Conservation (phyloP, 2,329 filamentous ascomycete genomes). For the Epichloe typhina region DNA sequence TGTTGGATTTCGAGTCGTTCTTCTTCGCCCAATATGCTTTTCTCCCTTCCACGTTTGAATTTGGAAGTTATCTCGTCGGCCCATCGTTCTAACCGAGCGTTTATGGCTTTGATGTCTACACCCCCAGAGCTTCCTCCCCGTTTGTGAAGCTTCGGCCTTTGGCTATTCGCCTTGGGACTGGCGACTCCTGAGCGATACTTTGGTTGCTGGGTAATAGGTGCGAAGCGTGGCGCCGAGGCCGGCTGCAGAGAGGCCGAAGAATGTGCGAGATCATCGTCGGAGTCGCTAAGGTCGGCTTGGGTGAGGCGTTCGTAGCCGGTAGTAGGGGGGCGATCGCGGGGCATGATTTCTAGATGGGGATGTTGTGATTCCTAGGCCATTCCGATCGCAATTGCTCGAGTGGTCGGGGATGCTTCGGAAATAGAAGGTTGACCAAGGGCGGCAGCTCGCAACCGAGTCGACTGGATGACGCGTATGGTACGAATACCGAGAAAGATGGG, state of each 20-base stretch:
- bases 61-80: conserved; percentile 95
- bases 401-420: no score
- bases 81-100: conserved; percentile 88
- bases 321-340: conserved; percentile 55
- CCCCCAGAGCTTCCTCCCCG: conserved; percentile 61
- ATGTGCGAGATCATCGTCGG: conserved; percentile 48
- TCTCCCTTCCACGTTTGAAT: conserved; percentile 76
- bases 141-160: conserved; percentile 30
- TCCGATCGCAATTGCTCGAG: not conserved
- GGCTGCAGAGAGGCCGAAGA: conserved; percentile 44
- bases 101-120: conserved; percentile 96
- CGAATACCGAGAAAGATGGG: not conserved
- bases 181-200: conserved; percentile 47
- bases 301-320: conserved; percentile 78
- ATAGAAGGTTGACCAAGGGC: not conserved
- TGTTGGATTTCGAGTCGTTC: conserved; percentile 92
- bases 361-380: conserved; percentile 2
- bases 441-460: not conserved
- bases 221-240: conserved; percentile 48
- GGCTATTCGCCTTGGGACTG: conserved; percentile 31
- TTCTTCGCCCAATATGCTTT: conserved; percentile 59
- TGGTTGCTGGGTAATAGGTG: conserved; percentile 48
- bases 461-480: not conserved
- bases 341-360: conserved; percentile 32
- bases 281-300: conserved; percentile 66